These are phyloP conservation scores for Pharus latifolius DNA, from an alignment of 176 grass and related monocot species.

Conservation along the genomic window DNA sequence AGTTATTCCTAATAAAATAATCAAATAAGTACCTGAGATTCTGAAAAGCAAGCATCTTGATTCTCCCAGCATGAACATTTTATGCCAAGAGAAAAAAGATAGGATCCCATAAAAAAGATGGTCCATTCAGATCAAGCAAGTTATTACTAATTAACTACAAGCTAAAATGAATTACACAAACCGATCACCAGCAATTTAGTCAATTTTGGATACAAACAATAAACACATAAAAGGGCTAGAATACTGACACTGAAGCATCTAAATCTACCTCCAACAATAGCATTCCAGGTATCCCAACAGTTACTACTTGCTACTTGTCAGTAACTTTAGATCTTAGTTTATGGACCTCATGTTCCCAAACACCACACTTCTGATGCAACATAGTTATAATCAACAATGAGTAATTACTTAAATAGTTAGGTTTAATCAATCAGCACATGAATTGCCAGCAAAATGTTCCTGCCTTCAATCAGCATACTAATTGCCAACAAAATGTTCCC, in stretches of 20 bases:
- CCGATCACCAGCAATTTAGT: not conserved
- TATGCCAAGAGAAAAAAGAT: no score
- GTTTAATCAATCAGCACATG: slow-evolving; percentile 5
- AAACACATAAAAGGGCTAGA: not conserved
- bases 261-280: not conserved
- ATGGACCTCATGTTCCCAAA: not conserved
- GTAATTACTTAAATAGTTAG: not conserved
- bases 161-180: not conserved
- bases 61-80: no score
- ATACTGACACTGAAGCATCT: not conserved
- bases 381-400: not conserved
- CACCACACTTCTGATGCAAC: not conserved
- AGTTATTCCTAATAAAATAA: no score
- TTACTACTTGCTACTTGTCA: not conserved
- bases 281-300: not conserved
- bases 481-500: slow-evolving; percentile 6
- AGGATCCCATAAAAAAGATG: no score
- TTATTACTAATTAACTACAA: not conserved
- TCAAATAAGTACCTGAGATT: no score
- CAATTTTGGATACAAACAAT: slow-evolving; percentile 2
- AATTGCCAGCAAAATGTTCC: slow-evolving; percentile 5
- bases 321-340: not conserved
- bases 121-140: no score
- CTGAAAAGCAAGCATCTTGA: no score
- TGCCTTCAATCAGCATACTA: slow-evolving; percentile 5